Evolutionary conservation across 2,329 filamentous ascomycete genomes (phyloP), one percentile per base, ranked within the genome.

Genomic region (Exutisphaerella laricina): DNA sequence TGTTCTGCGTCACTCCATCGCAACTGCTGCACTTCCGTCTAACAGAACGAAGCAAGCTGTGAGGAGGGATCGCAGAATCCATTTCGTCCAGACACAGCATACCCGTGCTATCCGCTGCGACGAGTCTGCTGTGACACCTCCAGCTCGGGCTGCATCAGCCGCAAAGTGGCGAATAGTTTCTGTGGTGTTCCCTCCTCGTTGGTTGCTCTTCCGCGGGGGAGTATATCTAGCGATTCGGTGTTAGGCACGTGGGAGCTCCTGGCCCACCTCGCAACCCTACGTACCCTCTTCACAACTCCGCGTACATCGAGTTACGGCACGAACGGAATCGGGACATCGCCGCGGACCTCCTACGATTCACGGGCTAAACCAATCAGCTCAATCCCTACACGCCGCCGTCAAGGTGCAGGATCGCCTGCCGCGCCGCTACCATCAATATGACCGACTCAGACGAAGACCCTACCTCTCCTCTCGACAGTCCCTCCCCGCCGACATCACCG

Each of bases 401-500:
- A 23, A 18, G 17, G 16, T 37, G 34, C 33, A 39, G 35, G 13
- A 12, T 36, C 17, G 33, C 16, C 16, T 18, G 17, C 17, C 14
- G 9, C 14, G 23, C 22, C 13, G 17, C 20, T 23, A 21, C 34
- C 34, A 23, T 30, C 40, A 44, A 25, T 43, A 53, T 53, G 50
- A 37, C 48, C 40, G 44, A 47, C 38, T 35, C 33, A 26, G 28
- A 45, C 22, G 40, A 48, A 21, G 28, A 47, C 12, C 43, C 43
- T 9, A 25, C 38, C 17, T 41, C 22, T 37, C 46, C 55, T 40
- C 48, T 49, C 41, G 43, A 46, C 34, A 44, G 43, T 33, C 53
- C 52, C 25, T 56, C 43, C 47, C 54, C 26, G 69, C 55, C 56
- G 13, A 48, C 50, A 13, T 53, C 53, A 14, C 53, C 55, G 16